Evolutionary conservation across 176 grass and related monocot species (phyloP).

Genomic region (Cenchrus purpureus): DNA sequence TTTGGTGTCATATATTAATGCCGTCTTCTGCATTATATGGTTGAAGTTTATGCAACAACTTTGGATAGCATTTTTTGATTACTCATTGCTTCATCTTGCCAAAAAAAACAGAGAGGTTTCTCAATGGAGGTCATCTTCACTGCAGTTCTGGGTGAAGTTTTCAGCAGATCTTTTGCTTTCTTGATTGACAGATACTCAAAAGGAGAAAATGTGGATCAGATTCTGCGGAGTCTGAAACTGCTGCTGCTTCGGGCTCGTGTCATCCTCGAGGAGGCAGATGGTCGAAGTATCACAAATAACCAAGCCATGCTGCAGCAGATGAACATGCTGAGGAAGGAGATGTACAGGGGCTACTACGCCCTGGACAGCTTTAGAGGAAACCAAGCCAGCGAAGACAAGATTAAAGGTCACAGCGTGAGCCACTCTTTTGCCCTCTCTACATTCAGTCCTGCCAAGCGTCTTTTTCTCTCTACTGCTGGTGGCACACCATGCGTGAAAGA

Average conservation of each 20-base stretch:
- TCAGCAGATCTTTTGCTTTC: background rate
- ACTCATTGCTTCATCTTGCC: background rate
- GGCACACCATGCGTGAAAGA: background rate
- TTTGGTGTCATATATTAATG: too few species aligned
- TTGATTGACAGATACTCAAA: background rate
- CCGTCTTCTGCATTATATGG: too few species aligned
- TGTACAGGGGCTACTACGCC: conserved; percentile 2
- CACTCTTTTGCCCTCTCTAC: background rate
- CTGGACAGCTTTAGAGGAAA: conserved; percentile 10
- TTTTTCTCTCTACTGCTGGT: background rate
- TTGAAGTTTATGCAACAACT: too few species aligned
- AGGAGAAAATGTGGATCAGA: background rate
- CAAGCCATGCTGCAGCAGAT: conserved; percentile 30
- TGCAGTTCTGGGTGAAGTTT: background rate
- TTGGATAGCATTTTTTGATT: background rate
- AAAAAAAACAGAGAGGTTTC: background rate
- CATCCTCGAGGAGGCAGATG: background rate
- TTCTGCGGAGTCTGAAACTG: background rate
- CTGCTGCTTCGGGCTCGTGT: background rate
- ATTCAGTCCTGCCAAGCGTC: background rate
- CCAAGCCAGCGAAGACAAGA: background rate
- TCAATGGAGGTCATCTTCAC: background rate
- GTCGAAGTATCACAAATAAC: background rate
- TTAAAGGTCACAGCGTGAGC: background rate
- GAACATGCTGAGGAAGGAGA: background rate